Percentiles rank a stretch among this genome's conserved stretches.
phyloP scores from a whole-genome alignment of 1,284 basidiomycete genomes.

The Bondarzewia mesenterica region DNA sequence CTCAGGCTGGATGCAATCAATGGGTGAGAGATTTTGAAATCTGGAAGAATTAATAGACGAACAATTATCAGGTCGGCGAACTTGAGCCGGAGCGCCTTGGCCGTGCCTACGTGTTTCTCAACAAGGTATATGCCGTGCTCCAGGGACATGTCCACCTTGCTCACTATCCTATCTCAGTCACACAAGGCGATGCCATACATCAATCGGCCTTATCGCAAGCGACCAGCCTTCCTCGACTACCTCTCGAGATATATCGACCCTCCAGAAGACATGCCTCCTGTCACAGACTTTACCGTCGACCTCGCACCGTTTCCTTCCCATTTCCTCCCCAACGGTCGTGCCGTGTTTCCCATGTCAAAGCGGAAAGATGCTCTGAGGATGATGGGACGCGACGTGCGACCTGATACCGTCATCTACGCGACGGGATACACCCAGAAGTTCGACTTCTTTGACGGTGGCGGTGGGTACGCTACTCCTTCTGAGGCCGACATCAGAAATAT shows the following conservation, averaged over 20 bases:
- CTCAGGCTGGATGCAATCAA: slow-evolving; percentile 59
- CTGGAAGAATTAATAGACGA: neutral
- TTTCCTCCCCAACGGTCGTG: slow-evolving; percentile 38
- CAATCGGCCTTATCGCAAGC: slow-evolving; percentile 46
- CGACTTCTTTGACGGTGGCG: slow-evolving; percentile 37
- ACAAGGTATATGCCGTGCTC: slow-evolving; percentile 27
- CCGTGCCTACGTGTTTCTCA: slow-evolving; percentile 44
- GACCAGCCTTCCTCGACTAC: slow-evolving; percentile 34
- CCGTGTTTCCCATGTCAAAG: slow-evolving; percentile 37
- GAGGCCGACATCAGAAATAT: slow-evolving; percentile 49
- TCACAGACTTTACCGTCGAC: slow-evolving; percentile 44
- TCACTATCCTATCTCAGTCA: slow-evolving; percentile 22
- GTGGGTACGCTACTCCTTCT: slow-evolving; percentile 39
- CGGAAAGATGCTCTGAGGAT: slow-evolving; percentile 40
- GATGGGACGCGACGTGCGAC: slow-evolving; percentile 31
- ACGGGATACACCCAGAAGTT: slow-evolving; percentile 50
- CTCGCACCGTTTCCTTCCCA: slow-evolving; percentile 51
- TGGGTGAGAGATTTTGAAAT: slow-evolving; percentile 30
- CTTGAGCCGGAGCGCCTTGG: slow-evolving; percentile 52
- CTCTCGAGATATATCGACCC: slow-evolving; percentile 52
- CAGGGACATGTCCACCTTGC: neutral
- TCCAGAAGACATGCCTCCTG: slow-evolving; percentile 36
- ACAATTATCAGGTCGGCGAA: slow-evolving; percentile 37
- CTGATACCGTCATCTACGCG: slow-evolving; percentile 44
- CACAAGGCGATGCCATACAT: slow-evolving; percentile 55